A percentile compares a stretch with the other conserved stretches of the same genome.
Conservation (phyloP, 352 stramenopile genomes). For the Pythium vanterpoolii region DNA sequence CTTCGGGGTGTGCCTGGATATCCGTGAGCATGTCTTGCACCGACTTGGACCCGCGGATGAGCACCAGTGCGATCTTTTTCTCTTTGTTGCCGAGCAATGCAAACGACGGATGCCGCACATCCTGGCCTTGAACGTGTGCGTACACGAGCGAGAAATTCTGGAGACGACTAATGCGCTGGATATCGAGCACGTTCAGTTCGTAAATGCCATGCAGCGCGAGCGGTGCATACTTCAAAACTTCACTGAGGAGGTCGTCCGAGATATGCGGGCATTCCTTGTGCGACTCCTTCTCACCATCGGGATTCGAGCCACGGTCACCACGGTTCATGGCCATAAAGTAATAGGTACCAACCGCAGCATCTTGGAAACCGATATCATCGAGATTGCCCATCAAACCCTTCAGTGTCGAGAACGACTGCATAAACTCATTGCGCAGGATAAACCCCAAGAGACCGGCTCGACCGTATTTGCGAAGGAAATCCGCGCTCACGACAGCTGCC, state of each 20-base stretch:
- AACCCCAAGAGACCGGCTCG: slow-evolving; percentile 75
- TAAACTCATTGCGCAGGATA: slow-evolving; percentile 86
- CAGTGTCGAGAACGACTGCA: slow-evolving; percentile 85
- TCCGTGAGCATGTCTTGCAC: slow-evolving; percentile 84
- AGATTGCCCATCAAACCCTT: slow-evolving; percentile 79
- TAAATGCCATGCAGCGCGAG: slow-evolving; percentile 83
- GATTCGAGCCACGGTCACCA: slow-evolving; percentile 68
- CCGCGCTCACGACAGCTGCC: slow-evolving; percentile 80
- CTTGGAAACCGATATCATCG: slow-evolving; percentile 78
- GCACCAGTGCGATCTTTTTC: slow-evolving; percentile 70
- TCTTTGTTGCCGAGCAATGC: slow-evolving; percentile 75
- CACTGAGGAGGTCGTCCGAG: slow-evolving; percentile 65
- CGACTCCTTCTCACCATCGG: slow-evolving; percentile 53
- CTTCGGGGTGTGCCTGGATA: slow-evolving; percentile 79
- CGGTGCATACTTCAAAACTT: slow-evolving; percentile 72
- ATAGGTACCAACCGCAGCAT: slow-evolving; percentile 81
- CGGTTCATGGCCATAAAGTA: slow-evolving; percentile 90
- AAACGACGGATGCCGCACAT: slow-evolving; percentile 79
- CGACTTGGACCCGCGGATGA: slow-evolving; percentile 84
- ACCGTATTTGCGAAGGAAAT: slow-evolving; percentile 85
- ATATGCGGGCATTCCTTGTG: slow-evolving; percentile 56
- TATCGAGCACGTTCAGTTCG: slow-evolving; percentile 77
- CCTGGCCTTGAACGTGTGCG: slow-evolving; percentile 77
- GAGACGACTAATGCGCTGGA: slow-evolving; percentile 77
- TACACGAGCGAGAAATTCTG: slow-evolving; percentile 81